phyloP scores from a whole-genome alignment of 2,329 filamentous ascomycete genomes.

The Bipolaris gigantea region DNA sequence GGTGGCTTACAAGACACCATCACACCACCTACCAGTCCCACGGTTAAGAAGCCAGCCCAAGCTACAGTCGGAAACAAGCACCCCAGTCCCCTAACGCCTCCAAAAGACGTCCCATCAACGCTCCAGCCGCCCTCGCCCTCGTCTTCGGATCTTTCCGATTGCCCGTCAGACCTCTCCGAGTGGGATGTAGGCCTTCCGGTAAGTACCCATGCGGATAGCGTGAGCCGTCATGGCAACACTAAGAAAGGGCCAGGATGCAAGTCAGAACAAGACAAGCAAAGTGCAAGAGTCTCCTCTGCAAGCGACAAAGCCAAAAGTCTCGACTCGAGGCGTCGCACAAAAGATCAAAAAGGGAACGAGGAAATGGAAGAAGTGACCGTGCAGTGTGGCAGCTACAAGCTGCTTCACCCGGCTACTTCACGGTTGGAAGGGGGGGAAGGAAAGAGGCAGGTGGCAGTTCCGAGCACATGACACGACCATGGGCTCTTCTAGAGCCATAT shows the following conservation, averaged over 20 bases:
- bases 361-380: neutral
- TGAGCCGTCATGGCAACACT: neutral
- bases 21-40: neutral
- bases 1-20: neutral
- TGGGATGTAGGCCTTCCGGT: slow-evolving; percentile 13
- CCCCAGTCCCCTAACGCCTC: neutral
- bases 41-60: neutral
- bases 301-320: neutral
- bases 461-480: too few relatives aligned
- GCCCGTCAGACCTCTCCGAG: slow-evolving; percentile 23
- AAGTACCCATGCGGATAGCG: neutral
- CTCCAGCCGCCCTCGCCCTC: neutral
- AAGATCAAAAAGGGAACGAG: slow-evolving; percentile 6
- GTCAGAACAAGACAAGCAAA: neutral
- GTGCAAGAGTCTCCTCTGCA: neutral
- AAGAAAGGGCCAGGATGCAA: neutral
- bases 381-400: neutral
- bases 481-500: too few relatives aligned
- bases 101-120: neutral
- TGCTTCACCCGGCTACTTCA: neutral
- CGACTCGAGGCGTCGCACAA: slow-evolving; percentile 8
- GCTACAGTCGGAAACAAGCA: neutral
- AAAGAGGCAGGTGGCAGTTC: too few relatives aligned
- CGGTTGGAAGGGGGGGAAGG: too few relatives aligned
- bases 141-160: slow-evolving; percentile 19